These are phyloP conservation scores for Colletotrichum tofieldiae DNA, from an alignment of 2,329 filamentous ascomycete genomes.

Conservation along the genomic window DNA sequence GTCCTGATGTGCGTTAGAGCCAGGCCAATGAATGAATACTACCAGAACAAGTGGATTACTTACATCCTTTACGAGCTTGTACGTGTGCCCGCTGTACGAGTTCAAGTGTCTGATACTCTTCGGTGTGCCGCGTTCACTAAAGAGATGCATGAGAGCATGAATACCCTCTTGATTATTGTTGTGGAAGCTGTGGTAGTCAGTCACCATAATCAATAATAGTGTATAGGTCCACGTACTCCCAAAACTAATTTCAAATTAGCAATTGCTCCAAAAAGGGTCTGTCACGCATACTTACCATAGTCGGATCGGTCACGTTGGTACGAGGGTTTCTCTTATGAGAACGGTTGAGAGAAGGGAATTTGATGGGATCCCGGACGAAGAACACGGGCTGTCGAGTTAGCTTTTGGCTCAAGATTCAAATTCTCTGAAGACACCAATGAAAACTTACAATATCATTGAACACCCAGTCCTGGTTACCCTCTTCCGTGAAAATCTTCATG, in stretches of 20 bases:
- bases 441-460: slow-evolving; percentile 59
- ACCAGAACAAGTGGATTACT: slow-evolving; percentile 42
- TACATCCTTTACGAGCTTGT: slow-evolving; percentile 55
- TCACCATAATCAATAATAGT: slow-evolving; percentile 71
- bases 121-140: slow-evolving; percentile 61
- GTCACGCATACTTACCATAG: slow-evolving; percentile 59
- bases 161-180: slow-evolving; percentile 60
- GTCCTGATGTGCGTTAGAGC: slow-evolving; percentile 47
- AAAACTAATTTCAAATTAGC: slow-evolving; percentile 33
- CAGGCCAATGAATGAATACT: too few relatives aligned
- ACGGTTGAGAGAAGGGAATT: slow-evolving; percentile 59
- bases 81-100: slow-evolving; percentile 61
- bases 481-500: slow-evolving; percentile 73
- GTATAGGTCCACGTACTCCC: slow-evolving; percentile 50
- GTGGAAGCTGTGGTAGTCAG: slow-evolving; percentile 20
- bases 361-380: slow-evolving; percentile 59
- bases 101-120: slow-evolving; percentile 60
- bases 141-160: slow-evolving; percentile 64
- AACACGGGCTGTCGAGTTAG: slow-evolving; percentile 61
- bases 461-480: slow-evolving; percentile 70
- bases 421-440: neutral
- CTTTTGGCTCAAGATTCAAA: slow-evolving; percentile 56
- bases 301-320: slow-evolving; percentile 55
- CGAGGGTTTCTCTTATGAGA: slow-evolving; percentile 58
- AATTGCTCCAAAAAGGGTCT: neutral